A percentile compares a stretch with the other conserved stretches of the same genome.
These are phyloP conservation scores for Ramaria sp. DNA, from an alignment of 768 basidiomycete species.

Conservation along the genomic window DNA sequence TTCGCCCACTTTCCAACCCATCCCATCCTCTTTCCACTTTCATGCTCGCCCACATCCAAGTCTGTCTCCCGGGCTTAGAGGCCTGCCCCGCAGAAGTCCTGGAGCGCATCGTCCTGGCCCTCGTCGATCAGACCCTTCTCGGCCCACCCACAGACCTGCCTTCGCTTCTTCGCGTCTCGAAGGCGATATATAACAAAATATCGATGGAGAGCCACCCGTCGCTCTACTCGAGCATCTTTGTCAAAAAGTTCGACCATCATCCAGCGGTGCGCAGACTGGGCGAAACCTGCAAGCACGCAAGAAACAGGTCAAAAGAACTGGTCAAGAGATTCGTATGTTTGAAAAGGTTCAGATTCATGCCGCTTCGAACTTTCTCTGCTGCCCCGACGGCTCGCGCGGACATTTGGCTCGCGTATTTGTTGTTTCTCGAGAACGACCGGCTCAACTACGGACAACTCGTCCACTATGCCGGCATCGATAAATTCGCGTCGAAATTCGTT, in stretches of 20 bases:
- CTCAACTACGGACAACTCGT: constrained; percentile 45
- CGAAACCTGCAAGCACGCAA: neutral
- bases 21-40: too few species aligned
- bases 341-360: neutral
- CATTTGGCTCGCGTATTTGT: constrained; percentile 40
- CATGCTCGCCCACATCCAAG: too few species aligned
- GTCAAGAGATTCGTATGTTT: neutral
- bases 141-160: neutral
- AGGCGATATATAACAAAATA: neutral
- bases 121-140: neutral
- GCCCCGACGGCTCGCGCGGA: constrained; percentile 16
- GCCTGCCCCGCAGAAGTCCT: too few species aligned
- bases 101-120: too few species aligned
- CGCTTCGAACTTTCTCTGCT: neutral
- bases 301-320: neutral
- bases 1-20: too few species aligned
- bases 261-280: neutral
- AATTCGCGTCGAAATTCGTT: constrained; percentile 34
- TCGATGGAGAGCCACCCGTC: neutral
- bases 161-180: neutral
- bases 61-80: too few species aligned
- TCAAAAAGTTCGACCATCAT: neutral
- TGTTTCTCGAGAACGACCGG: constrained; percentile 60
- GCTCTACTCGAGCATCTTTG: neutral
- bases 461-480: constrained; percentile 35